phyloP scores from a whole-genome alignment of 139 green algal genomes.

The Tetradesmus obliquus region DNA sequence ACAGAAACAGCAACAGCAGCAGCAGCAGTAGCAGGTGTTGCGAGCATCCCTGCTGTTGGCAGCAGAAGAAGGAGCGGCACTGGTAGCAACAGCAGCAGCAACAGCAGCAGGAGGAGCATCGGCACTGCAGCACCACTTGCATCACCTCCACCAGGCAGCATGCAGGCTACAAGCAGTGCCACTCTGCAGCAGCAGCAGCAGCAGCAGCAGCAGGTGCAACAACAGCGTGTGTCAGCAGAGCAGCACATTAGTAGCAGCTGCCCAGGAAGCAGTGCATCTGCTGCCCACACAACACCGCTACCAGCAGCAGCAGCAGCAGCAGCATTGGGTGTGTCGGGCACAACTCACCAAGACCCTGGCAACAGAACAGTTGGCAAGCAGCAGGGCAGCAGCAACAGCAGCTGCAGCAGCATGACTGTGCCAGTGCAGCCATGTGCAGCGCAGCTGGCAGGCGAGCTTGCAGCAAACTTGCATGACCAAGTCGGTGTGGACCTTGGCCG shows the following conservation, averaged over 20 bases:
- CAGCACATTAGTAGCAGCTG: background rate
- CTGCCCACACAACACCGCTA: background rate
- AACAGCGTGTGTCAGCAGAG: background rate
- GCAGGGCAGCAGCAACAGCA: background rate
- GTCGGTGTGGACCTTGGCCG: background rate
- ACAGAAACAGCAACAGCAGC: background rate
- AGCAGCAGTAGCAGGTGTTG: background rate
- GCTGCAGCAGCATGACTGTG: background rate
- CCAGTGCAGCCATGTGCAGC: background rate
- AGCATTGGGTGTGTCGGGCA: background rate
- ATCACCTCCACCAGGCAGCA: background rate
- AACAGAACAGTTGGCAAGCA: background rate
- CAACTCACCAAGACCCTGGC: background rate
- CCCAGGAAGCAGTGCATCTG: background rate
- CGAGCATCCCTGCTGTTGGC: background rate
- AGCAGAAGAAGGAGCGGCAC: background rate
- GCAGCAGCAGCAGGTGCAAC: conserved; percentile 2
- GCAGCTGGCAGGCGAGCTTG: background rate
- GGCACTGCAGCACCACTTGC: background rate
- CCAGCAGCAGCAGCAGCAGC: background rate
- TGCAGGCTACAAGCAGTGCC: background rate
- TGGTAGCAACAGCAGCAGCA: background rate
- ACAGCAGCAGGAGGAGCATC: background rate
- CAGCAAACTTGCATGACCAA: background rate
- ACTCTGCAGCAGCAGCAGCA: background rate